Evolutionary conservation across 768 basidiomycete genomes (phyloP).

Genomic region (Candolleomyces aberdarensis): DNA sequence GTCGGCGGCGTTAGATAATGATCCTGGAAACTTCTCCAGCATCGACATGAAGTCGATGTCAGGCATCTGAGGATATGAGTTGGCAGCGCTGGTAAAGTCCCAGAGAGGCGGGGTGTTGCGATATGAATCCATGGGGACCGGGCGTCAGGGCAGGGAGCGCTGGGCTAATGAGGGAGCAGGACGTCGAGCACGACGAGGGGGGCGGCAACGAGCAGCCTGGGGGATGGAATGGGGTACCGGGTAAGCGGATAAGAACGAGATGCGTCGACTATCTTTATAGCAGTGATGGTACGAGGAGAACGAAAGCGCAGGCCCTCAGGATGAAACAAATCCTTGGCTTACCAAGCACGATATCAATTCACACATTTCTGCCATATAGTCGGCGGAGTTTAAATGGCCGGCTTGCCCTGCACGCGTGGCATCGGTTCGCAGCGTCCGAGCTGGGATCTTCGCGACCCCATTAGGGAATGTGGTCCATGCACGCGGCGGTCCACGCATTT

Average conservation of each 20-base stretch:
- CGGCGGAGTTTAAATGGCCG: background rate
- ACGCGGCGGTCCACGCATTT: too few species aligned
- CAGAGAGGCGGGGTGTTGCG: slow-evolving; percentile 52
- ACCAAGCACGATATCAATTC: slow-evolving; percentile 6
- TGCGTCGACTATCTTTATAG: background rate
- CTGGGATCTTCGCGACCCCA: too few species aligned
- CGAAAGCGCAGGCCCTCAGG: background rate
- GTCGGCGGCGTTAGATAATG: slow-evolving; percentile 15
- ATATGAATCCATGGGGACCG: slow-evolving; percentile 46
- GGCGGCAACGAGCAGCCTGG: background rate
- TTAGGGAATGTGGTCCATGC: too few species aligned
- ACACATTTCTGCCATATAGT: background rate
- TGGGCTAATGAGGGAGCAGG: background rate
- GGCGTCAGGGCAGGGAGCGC: background rate
- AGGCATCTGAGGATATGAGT: slow-evolving; percentile 55
- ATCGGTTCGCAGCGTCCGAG: background rate
- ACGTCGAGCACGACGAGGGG: slow-evolving; percentile 1
- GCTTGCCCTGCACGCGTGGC: background rate
- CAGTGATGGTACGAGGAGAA: slow-evolving; percentile 8
- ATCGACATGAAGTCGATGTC: slow-evolving; percentile 78
- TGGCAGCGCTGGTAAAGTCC: slow-evolving; percentile 59
- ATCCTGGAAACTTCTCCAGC: slow-evolving; percentile 62
- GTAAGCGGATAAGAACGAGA: background rate
- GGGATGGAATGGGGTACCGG: background rate
- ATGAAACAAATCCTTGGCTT: slow-evolving; percentile 10